Evolutionary conservation across 352 stramenopile genomes (phyloP).

Genomic region (Achlya hypogyna): DNA sequence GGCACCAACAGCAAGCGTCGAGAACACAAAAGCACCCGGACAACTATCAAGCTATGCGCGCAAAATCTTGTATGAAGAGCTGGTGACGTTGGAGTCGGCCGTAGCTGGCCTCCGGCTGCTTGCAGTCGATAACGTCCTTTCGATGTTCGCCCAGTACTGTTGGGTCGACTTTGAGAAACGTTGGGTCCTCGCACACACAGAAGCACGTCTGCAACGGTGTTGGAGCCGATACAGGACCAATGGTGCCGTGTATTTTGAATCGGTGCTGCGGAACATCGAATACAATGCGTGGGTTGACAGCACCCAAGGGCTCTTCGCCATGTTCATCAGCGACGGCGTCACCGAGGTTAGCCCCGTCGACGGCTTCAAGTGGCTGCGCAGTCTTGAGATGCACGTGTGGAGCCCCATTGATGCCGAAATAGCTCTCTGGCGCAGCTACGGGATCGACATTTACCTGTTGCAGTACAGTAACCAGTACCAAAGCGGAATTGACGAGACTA

Average conservation of each 20-base stretch:
- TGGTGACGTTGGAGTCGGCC: background rate
- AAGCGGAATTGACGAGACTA: too few relatives aligned
- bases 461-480: slow-evolving; percentile 1
- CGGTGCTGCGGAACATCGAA: slow-evolving; percentile 6
- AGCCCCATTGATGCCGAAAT: background rate
- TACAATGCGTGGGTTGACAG: background rate
- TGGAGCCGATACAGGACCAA: background rate
- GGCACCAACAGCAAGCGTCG: background rate
- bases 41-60: background rate
- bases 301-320: background rate
- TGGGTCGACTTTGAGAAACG: slow-evolving; percentile 5
- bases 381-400: background rate
- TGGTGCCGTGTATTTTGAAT: slow-evolving; percentile 2
- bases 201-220: background rate
- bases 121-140: background rate
- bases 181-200: slow-evolving; percentile 9
- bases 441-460: background rate
- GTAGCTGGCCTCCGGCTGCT: background rate
- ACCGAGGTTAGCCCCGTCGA: background rate
- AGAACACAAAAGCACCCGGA: background rate
- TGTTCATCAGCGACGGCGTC: background rate
- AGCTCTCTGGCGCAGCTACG: background rate
- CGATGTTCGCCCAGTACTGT: background rate
- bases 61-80: background rate
- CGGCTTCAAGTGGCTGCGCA: background rate